phyloP scores from a whole-genome alignment of 2,329 filamentous ascomycete species.

The Diaporthe sp. region DNA sequence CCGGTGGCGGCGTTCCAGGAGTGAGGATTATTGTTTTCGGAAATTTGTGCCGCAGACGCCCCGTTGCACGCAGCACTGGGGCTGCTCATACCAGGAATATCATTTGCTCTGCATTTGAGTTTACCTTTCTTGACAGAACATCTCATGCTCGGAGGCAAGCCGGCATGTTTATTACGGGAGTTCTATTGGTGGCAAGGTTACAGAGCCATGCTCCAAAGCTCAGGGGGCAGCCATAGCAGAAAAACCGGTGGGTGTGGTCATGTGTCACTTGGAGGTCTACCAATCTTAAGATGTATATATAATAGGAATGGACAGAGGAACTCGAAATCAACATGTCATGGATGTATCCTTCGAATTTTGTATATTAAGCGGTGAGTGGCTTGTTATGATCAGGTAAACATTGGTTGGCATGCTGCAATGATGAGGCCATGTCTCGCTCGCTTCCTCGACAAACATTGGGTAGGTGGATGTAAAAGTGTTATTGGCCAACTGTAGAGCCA shows the following conservation, averaged over 20 bases:
- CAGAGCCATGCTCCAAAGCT: not conserved
- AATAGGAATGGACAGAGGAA: not conserved
- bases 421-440: not conserved
- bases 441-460: not conserved
- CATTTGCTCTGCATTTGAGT: not conserved
- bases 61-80: not conserved
- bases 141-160: not conserved
- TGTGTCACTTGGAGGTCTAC: not conserved
- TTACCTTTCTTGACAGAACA: not conserved
- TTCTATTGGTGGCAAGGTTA: not conserved
- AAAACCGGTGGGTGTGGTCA: not conserved
- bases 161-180: not conserved
- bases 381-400: not conserved
- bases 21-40: slow-evolving; percentile 3
- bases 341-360: not conserved
- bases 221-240: not conserved
- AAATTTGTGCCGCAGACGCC: not conserved
- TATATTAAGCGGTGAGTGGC: not conserved
- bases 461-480: not conserved
- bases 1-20: slow-evolving; percentile 34
- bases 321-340: not conserved
- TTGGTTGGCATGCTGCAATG: not conserved
- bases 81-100: not conserved
- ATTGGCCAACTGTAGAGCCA: not conserved
- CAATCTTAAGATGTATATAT: slow-evolving; percentile 24